Conservation (phyloP, 768 basidiomycete species). For the Leccinum pellstonianum region DNA sequence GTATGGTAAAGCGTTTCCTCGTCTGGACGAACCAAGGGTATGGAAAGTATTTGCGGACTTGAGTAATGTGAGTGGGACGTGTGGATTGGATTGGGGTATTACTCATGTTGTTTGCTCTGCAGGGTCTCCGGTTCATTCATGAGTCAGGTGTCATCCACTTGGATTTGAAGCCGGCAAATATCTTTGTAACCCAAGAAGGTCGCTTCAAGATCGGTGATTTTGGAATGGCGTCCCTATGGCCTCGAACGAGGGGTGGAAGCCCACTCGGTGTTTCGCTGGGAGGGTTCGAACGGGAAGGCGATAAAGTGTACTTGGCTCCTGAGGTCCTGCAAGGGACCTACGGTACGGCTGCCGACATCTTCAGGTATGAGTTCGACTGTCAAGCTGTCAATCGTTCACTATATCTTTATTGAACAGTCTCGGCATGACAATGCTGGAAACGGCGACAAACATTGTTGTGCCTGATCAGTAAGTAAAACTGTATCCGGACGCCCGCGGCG, state of each 20-base stretch:
- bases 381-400: background rate
- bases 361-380: conserved; percentile 65
- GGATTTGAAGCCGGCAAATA: conserved; percentile 96
- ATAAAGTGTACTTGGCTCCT: conserved; percentile 94
- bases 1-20: conserved; percentile 81
- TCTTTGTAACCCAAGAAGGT: conserved; percentile 85
- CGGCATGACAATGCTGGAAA: conserved; percentile 94
- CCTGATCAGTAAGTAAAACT: conserved; percentile 84
- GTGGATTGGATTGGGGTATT: conserved; percentile 25
- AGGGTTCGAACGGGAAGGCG: conserved; percentile 93
- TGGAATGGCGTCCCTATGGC: conserved; percentile 97
- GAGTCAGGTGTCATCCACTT: conserved; percentile 87
- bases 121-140: conserved; percentile 91
- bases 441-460: conserved; percentile 92
- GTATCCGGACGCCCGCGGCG: background rate
- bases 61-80: conserved; percentile 64
- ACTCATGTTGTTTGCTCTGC: conserved; percentile 26
- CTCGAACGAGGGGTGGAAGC: conserved; percentile 46
- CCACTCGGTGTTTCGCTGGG: conserved; percentile 37
- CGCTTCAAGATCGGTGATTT: conserved; percentile 97
- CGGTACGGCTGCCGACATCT: conserved; percentile 93
- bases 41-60: conserved; percentile 97
- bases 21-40: conserved; percentile 86
- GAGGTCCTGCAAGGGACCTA: conserved; percentile 92
- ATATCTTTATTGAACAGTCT: conserved; percentile 52